Evolutionary conservation across 2,329 filamentous ascomycete species (phyloP).

Genomic region (Pestalotiopsis sp.): DNA sequence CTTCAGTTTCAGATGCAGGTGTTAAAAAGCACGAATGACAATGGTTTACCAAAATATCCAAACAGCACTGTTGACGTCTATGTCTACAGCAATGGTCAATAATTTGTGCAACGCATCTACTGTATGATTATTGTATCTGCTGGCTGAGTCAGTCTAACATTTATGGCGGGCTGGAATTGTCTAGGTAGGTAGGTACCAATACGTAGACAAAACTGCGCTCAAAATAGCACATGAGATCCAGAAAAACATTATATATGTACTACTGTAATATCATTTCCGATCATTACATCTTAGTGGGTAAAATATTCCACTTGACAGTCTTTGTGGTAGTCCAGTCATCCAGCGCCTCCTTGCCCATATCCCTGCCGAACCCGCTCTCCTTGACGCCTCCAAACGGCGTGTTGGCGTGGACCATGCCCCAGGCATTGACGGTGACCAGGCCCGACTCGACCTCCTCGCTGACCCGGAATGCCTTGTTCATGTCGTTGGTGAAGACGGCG

Average conservation of each 20-base stretch:
- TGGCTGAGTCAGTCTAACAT: too few species aligned
- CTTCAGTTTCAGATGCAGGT: too few species aligned
- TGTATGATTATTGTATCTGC: too few species aligned
- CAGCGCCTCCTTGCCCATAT: slow-evolving; percentile 2
- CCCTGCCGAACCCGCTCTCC: slow-evolving; percentile 3
- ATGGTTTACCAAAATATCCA: too few species aligned
- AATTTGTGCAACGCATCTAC: too few species aligned
- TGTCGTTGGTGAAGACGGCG: slow-evolving; percentile 4
- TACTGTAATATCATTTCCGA: background rate
- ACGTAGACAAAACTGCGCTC: too few species aligned
- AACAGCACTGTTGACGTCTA: too few species aligned
- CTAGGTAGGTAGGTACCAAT: too few species aligned
- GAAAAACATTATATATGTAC: background rate
- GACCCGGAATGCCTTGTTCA: background rate
- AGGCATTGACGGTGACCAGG: slow-evolving; percentile 3
- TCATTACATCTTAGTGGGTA: background rate
- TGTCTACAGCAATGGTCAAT: too few species aligned
- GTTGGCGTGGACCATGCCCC: slow-evolving; percentile 1
- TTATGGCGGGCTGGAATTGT: too few species aligned
- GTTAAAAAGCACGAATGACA: too few species aligned
- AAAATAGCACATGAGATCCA: too few species aligned
- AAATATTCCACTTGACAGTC: slow-evolving; percentile 8
- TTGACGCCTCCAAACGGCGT: slow-evolving; percentile 5
- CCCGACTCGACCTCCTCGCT: slow-evolving; percentile 3
- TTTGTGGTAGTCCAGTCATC: slow-evolving; percentile 4